phyloP scores from a whole-genome alignment of 768 basidiomycete species.

The Leucogyrophana mollusca region DNA sequence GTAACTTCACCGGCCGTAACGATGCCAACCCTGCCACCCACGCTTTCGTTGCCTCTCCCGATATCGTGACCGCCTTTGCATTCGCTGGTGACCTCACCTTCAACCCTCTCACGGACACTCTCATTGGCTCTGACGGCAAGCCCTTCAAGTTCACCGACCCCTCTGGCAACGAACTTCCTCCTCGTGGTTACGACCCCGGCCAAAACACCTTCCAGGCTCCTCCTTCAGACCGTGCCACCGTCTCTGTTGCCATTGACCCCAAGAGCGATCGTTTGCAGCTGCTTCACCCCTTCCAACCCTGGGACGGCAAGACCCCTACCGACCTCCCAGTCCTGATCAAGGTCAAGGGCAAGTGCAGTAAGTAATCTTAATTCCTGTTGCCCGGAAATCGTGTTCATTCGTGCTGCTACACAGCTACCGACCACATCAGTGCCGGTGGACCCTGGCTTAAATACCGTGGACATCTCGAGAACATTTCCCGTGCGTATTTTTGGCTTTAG shows the following conservation, averaged over 20 bases:
- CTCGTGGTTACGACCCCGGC: constrained; percentile 94
- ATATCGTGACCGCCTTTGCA: constrained; percentile 94
- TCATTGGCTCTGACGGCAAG: constrained; percentile 90
- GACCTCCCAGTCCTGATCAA: constrained; percentile 96
- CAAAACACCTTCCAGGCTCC: constrained; percentile 97
- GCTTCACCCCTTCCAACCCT: constrained; percentile 83
- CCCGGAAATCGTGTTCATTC: constrained; percentile 2
- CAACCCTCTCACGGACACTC: constrained; percentile 92
- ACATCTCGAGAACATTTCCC: constrained; percentile 97
- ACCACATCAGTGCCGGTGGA: constrained; percentile 96
- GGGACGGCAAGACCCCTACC: constrained; percentile 90
- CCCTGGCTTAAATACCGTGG: constrained; percentile 99
- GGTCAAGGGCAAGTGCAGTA: constrained; percentile 98
- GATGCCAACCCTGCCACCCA: constrained; percentile 99
- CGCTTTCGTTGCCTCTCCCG: constrained; percentile 91
- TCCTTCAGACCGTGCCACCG: constrained; percentile 77
- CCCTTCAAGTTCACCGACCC: constrained; percentile 97
- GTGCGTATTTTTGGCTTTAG: constrained; percentile 39
- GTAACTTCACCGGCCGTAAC: constrained; percentile 99
- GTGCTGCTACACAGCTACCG: constrained; percentile 59
- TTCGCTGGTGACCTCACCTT: constrained; percentile 94
- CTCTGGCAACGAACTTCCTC: constrained; percentile 88
- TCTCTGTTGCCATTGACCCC: constrained; percentile 84
- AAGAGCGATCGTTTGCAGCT: constrained; percentile 89
- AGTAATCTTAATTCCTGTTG: constrained; percentile 28